Percentiles rank a stretch among this genome's conserved stretches.
Evolutionary conservation across 2,329 filamentous ascomycete species (phyloP).

Genomic region (Phyllosticta ampelicida): DNA sequence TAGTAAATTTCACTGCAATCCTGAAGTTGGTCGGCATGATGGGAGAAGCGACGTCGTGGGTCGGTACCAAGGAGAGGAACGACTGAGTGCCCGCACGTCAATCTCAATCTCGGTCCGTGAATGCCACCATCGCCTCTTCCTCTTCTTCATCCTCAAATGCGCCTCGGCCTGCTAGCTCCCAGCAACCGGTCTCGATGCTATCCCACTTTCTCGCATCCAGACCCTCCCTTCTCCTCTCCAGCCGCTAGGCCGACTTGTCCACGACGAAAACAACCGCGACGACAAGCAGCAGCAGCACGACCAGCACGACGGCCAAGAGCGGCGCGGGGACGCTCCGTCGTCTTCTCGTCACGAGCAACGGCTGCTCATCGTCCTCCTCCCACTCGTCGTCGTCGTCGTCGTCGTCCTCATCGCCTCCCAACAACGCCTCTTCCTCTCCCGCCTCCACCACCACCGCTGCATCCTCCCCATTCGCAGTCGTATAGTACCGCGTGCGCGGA

Average conservation of each 20-base stretch:
- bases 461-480: background rate
- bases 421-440: background rate
- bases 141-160: background rate
- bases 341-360: background rate
- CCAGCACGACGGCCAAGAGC: background rate
- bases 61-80: too few relatives aligned
- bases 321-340: background rate
- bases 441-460: background rate
- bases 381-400: background rate
- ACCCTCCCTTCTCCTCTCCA: background rate
- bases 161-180: background rate
- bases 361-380: background rate
- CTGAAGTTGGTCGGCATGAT: too few relatives aligned
- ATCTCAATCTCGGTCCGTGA: background rate
- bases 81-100: background rate
- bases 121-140: background rate
- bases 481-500: background rate
- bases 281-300: background rate
- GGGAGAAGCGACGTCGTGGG: too few relatives aligned
- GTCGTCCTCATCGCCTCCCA: background rate
- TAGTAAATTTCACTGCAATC: too few relatives aligned
- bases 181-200: background rate
- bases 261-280: background rate
- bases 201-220: background rate
- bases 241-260: background rate